Conservation (phyloP, 129 eudicot species). For the Pseudognaphalium luteoalbum region DNA sequence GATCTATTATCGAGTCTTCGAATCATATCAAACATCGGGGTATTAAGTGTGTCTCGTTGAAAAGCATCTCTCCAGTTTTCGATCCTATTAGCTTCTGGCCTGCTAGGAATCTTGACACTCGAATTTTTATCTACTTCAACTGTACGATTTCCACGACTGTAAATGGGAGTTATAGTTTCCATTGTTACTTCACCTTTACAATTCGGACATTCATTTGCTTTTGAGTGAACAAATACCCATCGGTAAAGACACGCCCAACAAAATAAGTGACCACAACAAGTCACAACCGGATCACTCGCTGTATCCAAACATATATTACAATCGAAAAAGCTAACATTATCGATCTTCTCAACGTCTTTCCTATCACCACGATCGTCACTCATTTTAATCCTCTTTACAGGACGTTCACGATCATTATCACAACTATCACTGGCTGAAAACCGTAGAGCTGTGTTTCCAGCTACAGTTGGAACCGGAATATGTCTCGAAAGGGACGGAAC, state of each 20-base stretch:
- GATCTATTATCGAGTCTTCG: constrained; percentile 34
- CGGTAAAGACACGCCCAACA: constrained; percentile 94
- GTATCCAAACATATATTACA: constrained; percentile 90
- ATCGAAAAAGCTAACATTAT: constrained; percentile 71
- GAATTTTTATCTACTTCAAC: neutral
- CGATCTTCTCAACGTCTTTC: constrained; percentile 15
- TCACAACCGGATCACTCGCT: constrained; percentile 91
- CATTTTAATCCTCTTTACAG: constrained; percentile 30
- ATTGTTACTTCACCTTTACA: constrained; percentile 89
- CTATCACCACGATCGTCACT: constrained; percentile 33
- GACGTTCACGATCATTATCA: constrained; percentile 26
- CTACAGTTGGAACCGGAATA: constrained; percentile 38
- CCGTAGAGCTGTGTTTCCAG: constrained; percentile 40
- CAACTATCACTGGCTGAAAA: constrained; percentile 37
- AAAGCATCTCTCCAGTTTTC: constrained; percentile 37
- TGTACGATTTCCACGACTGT: constrained; percentile 54
- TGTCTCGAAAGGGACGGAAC: constrained; percentile 49
- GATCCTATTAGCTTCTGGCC: constrained; percentile 34
- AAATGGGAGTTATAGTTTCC: constrained; percentile 80
- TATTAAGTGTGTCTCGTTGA: constrained; percentile 23
- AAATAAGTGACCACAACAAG: constrained; percentile 94
- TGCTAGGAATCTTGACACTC: constrained; percentile 34
- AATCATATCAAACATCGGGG: constrained; percentile 32
- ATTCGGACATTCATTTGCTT: constrained; percentile 84
- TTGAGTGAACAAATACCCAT: constrained; percentile 76